Evolutionary conservation across 768 basidiomycete genomes (phyloP), one percentile per base, ranked within the genome.

Genomic region (Boletus coccyginus): DNA sequence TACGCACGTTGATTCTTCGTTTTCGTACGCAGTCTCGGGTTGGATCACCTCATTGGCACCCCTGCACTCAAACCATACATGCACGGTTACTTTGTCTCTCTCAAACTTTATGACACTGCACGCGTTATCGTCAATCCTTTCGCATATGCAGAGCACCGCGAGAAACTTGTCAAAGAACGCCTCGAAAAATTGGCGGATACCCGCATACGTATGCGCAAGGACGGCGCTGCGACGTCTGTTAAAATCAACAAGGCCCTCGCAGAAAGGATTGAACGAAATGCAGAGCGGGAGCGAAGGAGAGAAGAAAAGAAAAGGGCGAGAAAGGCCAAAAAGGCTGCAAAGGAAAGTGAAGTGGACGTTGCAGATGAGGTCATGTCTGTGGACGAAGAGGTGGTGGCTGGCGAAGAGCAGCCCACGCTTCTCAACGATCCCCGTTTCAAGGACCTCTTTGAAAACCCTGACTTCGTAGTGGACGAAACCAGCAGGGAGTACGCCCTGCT

Each of bases 31-130:
- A 96, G 94, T 36, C 85, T 99, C 58, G 92, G 94, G n/a, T 74
- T 99, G 69, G 90, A 94, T 62, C 93, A 96, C 70, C 91, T 99
- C 64, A 77, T 97, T 61, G 97, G 97, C 49, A 96, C 95, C 7
- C 87, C 94, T 21, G 86, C 90, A 17, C 90, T 98, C 79, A 96
- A 96, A 73, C 97, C 97, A 5, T 99, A 98, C 75, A 98, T 99
- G 96, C 97, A 99, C 73, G 97, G 97, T 42, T 98, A 95, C 83
- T 98, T 99, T 77, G 74, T 98, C 59, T 92, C 94, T 6, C 86
- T 98, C 74, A 92, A 94, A 66, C 83, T 98, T 7, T 98, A 98
- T 76, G 92, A 95, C 64, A 89, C 95, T 49, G 97, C 97, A 2
- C 87, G 95, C 33, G 82, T 96, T 60, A 94, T 98, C 62, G 88